Percentiles rank a stretch among this genome's conserved stretches.
Conservation (phyloP, 1,139 yeast genomes). For the Yamadazyma kanchanaburiensis region DNA sequence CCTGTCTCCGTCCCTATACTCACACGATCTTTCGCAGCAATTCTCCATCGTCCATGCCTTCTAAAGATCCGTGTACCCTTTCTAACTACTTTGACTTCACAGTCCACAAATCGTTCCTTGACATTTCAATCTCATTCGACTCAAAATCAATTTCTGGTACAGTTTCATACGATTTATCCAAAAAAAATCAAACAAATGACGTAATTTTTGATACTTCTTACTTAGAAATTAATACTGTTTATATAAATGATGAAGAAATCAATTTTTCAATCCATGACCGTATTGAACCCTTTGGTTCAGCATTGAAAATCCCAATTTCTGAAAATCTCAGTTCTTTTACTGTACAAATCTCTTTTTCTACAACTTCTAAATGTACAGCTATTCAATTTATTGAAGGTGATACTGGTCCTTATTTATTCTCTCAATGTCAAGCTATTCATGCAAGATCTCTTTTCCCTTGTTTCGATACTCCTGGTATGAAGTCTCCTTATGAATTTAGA, state of each 20-base stretch:
- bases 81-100: constrained; percentile 64
- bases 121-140: constrained; percentile 27
- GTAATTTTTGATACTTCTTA: constrained; percentile 32
- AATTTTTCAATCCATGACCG: constrained; percentile 17
- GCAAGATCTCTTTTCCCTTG: constrained; percentile 43
- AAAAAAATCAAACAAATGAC: constrained; percentile 1
- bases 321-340: constrained; percentile 6
- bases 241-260: constrained; percentile 19
- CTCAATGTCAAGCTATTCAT: constrained; percentile 44
- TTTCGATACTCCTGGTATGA: constrained; percentile 42
- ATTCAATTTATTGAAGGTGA: constrained; percentile 39
- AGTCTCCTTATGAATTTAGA: constrained; percentile 28
- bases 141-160: constrained; percentile 24
- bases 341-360: constrained; percentile 22
- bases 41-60: too few relatives aligned
- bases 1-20: too few relatives aligned
- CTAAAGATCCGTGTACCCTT: constrained; percentile 77
- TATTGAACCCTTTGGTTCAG: constrained; percentile 29
- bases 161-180: constrained; percentile 21
- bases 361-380: constrained; percentile 38
- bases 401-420: constrained; percentile 36
- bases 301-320: constrained; percentile 21
- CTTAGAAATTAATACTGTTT: constrained; percentile 20
- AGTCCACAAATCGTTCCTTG: constrained; percentile 32
- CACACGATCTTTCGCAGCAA: too few relatives aligned